phyloP scores from a whole-genome alignment of 2,329 filamentous ascomycete species.

The Aspergillus oerlinghausenensis region DNA sequence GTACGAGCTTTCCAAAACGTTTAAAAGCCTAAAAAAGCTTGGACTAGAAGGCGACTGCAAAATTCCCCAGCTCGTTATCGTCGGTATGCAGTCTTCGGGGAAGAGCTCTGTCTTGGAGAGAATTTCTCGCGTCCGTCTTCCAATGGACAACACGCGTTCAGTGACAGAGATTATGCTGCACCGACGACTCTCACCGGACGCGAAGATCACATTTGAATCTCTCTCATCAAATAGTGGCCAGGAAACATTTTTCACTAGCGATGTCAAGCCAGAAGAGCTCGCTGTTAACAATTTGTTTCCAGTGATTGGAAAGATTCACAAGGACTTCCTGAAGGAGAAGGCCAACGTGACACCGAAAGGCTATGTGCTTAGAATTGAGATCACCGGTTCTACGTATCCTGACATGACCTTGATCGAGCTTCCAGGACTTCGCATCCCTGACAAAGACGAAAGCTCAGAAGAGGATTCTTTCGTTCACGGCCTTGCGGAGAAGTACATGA shows the following conservation, averaged over 20 bases:
- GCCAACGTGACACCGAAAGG: constrained; percentile 32
- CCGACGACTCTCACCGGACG: constrained; percentile 8
- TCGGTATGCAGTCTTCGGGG: constrained; percentile 60
- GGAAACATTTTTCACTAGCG: constrained; percentile 5
- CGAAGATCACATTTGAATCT: constrained; percentile 31
- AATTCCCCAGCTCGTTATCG: constrained; percentile 60
- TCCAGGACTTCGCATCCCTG: constrained; percentile 55
- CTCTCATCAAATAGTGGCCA: constrained; percentile 24
- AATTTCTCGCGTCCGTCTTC: constrained; percentile 59
- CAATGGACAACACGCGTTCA: constrained; percentile 57
- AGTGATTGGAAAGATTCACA: constrained; percentile 23
- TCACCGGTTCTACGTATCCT: constrained; percentile 55
- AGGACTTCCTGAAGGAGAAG: constrained; percentile 20
- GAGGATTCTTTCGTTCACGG: constrained; percentile 53
- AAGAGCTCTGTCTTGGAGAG: constrained; percentile 60
- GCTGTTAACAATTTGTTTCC: background rate
- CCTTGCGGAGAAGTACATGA: constrained; percentile 42
- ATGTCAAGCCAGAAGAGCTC: constrained; percentile 12
- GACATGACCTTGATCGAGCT: constrained; percentile 60
- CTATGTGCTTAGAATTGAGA: constrained; percentile 56
- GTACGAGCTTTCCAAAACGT: constrained; percentile 53
- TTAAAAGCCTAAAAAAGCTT: constrained; percentile 52
- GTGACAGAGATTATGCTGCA: constrained; percentile 58
- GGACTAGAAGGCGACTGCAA: constrained; percentile 48
- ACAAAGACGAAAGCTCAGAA: constrained; percentile 50